Conservation (phyloP, 495 filamentous ascomycete species). For the Hypoxylon fragiforme region DNA sequence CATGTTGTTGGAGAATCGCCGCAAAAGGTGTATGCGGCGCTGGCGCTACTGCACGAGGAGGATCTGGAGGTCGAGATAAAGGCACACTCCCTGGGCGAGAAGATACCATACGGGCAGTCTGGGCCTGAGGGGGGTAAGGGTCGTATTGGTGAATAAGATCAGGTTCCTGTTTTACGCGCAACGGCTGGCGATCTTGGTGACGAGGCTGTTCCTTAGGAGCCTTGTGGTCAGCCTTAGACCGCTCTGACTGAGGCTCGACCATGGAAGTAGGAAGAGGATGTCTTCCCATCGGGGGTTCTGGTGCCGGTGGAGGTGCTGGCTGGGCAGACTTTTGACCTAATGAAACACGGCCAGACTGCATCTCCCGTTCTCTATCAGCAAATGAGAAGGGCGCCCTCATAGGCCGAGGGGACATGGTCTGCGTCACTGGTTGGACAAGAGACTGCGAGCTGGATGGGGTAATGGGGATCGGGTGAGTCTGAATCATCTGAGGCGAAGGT, state of each 20-base stretch:
- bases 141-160: constrained; percentile 44
- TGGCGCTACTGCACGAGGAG: constrained; percentile 43
- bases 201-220: constrained; percentile 30
- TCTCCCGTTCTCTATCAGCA: constrained; percentile 35
- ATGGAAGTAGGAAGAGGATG: constrained; percentile 36
- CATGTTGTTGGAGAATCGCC: constrained; percentile 36
- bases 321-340: constrained; percentile 31
- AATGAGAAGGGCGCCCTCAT: constrained; percentile 42
- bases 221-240: constrained; percentile 35
- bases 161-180: constrained; percentile 52
- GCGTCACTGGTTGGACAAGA: constrained; percentile 33
- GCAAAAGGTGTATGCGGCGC: constrained; percentile 39
- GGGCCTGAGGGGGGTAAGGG: constrained; percentile 32
- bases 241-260: constrained; percentile 32
- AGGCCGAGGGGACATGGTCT: constrained; percentile 47
- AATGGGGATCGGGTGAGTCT: constrained; percentile 26
- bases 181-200: constrained; percentile 35
- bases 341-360: constrained; percentile 28
- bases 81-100: constrained; percentile 44
- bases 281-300: constrained; percentile 32
- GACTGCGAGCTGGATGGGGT: constrained; percentile 34
- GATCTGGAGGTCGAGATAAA: constrained; percentile 47
- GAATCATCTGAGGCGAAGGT: constrained; percentile 24
- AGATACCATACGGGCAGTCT: constrained; percentile 34
- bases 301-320: constrained; percentile 22